A percentile compares a stretch with the other conserved stretches of the same genome.
Evolutionary conservation across 2,329 filamentous ascomycete species (phyloP).

Genomic region (Cordyceps pruinosa): DNA sequence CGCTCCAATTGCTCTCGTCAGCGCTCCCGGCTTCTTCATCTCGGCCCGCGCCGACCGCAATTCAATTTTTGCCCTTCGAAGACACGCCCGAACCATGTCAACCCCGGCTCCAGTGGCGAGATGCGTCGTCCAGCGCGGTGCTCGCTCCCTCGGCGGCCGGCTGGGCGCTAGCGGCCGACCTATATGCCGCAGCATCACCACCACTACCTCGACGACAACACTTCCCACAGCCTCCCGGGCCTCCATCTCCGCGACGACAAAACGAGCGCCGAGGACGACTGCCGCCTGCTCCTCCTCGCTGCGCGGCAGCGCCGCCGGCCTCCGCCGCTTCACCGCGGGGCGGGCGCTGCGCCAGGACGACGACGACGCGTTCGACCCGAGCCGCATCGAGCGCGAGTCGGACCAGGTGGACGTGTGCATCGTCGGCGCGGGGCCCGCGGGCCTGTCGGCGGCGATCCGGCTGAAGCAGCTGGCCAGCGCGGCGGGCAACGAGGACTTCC

Average conservation of each 20-base stretch:
- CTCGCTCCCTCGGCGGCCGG: conserved; percentile 25
- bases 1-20: conserved; percentile 1
- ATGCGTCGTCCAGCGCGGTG: conserved; percentile 33
- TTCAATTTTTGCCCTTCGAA: background rate
- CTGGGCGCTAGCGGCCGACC: conserved; percentile 21
- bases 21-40: background rate
- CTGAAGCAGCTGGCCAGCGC: conserved; percentile 94
- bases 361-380: conserved; percentile 58
- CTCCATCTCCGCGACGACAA: background rate
- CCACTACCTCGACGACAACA: conserved; percentile 13
- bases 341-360: conserved; percentile 21
- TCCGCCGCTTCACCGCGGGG: conserved; percentile 32
- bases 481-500: conserved; percentile 90
- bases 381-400: conserved; percentile 71
- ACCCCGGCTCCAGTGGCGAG: conserved; percentile 32
- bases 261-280: background rate
- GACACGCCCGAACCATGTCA: conserved; percentile 24
- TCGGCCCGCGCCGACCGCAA: background rate
- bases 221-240: conserved; percentile 7
- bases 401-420: conserved; percentile 97
- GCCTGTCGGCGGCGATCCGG: conserved; percentile 85
- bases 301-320: conserved; percentile 11
- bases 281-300: background rate
- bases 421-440: conserved; percentile 90
- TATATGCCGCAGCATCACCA: conserved; percentile 17